Evolutionary conservation across 257 asterid species (phyloP).

Genomic region (Catharanthus roseus): DNA sequence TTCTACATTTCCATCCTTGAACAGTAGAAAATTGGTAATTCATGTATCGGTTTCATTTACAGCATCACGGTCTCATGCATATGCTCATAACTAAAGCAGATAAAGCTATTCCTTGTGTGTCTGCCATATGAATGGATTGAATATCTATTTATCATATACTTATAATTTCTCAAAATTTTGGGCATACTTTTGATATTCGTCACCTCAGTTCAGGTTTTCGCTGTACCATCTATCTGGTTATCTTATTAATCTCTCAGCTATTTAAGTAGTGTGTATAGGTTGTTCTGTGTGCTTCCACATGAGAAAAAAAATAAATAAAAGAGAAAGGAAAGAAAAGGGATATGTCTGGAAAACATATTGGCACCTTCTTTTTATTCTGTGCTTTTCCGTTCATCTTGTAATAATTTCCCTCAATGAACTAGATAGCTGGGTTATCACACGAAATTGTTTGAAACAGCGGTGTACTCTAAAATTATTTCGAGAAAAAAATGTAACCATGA

Average conservation of each 20-base stretch:
- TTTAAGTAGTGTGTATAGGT: background rate
- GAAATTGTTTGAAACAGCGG: background rate
- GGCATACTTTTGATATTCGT: background rate
- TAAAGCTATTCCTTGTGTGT: background rate
- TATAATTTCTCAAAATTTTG: no score
- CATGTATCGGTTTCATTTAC: background rate
- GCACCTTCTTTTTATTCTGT: background rate
- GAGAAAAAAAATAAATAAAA: no score
- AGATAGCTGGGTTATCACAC: background rate
- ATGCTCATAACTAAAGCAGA: background rate
- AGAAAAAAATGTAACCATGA: background rate
- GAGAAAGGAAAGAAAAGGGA: background rate
- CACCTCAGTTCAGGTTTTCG: background rate
- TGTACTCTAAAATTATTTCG: no score
- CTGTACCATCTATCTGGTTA: background rate
- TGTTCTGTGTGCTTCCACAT: background rate
- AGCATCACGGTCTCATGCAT: background rate
- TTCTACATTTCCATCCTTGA: background rate
- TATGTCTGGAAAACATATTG: background rate
- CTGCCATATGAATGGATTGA: background rate
- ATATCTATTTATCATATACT: background rate
- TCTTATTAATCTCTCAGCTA: background rate
- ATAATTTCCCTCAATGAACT: background rate
- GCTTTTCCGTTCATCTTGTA: background rate
- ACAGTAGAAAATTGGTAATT: background rate